phyloP scores from a whole-genome alignment of 768 basidiomycete genomes.

The Phaeolepiota aurea region DNA sequence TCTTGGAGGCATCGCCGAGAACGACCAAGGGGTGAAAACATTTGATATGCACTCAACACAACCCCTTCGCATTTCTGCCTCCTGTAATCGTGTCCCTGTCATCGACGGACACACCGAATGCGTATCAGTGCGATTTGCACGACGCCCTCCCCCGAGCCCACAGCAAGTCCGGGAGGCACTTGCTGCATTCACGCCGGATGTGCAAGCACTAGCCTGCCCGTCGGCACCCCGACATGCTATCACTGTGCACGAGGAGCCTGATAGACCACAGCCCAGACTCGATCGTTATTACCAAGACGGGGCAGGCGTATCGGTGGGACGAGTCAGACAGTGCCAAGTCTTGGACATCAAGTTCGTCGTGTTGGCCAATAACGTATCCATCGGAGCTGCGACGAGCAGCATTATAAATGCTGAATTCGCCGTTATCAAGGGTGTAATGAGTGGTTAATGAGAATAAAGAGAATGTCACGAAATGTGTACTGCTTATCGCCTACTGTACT shows the following conservation, averaged over 20 bases:
- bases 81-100: conserved; percentile 93
- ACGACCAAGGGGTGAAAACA: conserved; percentile 42
- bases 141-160: conserved; percentile 73
- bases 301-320: conserved; percentile 84
- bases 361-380: conserved; percentile 86
- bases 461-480: background rate
- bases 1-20: conserved; percentile 67
- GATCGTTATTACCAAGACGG: conserved; percentile 89
- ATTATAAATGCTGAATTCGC: conserved; percentile 98
- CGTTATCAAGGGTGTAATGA: conserved; percentile 58
- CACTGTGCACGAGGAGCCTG: conserved; percentile 86
- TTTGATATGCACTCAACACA: conserved; percentile 84
- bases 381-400: conserved; percentile 94
- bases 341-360: conserved; percentile 95
- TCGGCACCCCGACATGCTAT: conserved; percentile 81
- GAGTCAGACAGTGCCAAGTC: conserved; percentile 86
- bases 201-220: conserved; percentile 69
- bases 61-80: conserved; percentile 84
- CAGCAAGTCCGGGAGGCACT: conserved; percentile 86
- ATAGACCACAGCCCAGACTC: conserved; percentile 89
- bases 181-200: conserved; percentile 63
- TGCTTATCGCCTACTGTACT: no score
- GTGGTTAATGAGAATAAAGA: background rate
- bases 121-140: conserved; percentile 78
- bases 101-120: conserved; percentile 92